phyloP scores from a whole-genome alignment of 2,329 filamentous ascomycete genomes.

The Aspergillus sp. region DNA sequence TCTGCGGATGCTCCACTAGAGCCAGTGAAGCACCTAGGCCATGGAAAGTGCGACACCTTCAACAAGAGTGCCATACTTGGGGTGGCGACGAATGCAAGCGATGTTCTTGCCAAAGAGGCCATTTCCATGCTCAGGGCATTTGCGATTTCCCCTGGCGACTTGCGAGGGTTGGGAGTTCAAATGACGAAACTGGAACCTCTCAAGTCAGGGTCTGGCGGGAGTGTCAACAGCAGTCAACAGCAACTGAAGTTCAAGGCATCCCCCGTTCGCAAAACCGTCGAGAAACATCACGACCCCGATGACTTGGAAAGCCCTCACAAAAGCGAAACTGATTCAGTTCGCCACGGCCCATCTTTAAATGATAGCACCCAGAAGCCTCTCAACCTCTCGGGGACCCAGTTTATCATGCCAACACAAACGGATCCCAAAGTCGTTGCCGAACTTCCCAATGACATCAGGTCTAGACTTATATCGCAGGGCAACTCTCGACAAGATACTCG shows the following conservation, averaged over 20 bases:
- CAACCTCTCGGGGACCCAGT: slow-evolving; percentile 85
- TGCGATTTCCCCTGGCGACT: slow-evolving; percentile 82
- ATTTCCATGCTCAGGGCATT: slow-evolving; percentile 80
- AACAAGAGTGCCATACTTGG: slow-evolving; percentile 85
- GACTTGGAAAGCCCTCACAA: slow-evolving; percentile 45
- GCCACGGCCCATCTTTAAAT: slow-evolving; percentile 30
- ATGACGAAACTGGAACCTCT: slow-evolving; percentile 88
- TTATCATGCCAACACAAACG: slow-evolving; percentile 77
- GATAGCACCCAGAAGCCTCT: slow-evolving; percentile 59
- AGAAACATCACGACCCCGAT: slow-evolving; percentile 46
- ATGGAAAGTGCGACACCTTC: slow-evolving; percentile 91
- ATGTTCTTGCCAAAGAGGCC: slow-evolving; percentile 74
- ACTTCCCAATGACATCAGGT: slow-evolving; percentile 78
- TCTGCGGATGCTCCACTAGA: slow-evolving; percentile 84
- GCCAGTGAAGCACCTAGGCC: slow-evolving; percentile 87
- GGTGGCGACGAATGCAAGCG: slow-evolving; percentile 74
- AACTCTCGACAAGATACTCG: slow-evolving; percentile 21
- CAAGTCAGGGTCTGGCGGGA: slow-evolving; percentile 56
- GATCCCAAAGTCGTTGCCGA: slow-evolving; percentile 81
- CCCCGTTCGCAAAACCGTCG: slow-evolving; percentile 26
- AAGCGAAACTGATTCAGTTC: slow-evolving; percentile 29
- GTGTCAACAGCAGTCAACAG: slow-evolving; percentile 71
- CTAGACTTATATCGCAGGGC: slow-evolving; percentile 66
- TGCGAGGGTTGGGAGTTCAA: slow-evolving; percentile 89
- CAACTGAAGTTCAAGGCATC: slow-evolving; percentile 67